phyloP scores from a whole-genome alignment of 805 yeast genomes.

The Yueomyces sinensis region DNA sequence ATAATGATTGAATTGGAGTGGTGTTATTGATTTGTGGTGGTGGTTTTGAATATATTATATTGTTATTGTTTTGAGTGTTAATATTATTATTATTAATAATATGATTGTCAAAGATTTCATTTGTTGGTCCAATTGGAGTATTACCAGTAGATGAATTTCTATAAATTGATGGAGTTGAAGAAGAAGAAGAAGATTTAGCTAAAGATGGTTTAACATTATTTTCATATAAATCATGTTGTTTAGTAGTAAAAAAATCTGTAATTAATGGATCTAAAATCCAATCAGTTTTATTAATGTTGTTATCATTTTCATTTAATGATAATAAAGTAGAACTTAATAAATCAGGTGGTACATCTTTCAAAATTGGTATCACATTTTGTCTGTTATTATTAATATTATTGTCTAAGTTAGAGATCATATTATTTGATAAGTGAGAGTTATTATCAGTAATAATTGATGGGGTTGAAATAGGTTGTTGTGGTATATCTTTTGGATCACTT shows the following conservation, averaged over 20 bases:
- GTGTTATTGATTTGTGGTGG: background rate
- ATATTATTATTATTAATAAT: conserved; percentile 5
- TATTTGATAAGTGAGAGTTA: background rate
- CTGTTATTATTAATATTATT: background rate
- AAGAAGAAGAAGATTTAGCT: background rate
- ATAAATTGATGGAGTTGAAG: background rate
- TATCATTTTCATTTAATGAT: background rate
- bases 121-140: conserved; percentile 4
- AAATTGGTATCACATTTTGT: background rate
- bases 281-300: background rate
- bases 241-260: conserved; percentile 43
- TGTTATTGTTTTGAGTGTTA: conserved; percentile 6
- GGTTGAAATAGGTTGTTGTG: background rate
- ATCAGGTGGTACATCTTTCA: background rate
- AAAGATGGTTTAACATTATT: background rate
- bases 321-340: background rate
- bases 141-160: conserved; percentile 24
- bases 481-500: background rate
- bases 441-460: background rate
- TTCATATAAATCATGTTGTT: conserved; percentile 45
- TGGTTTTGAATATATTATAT: too few species aligned
- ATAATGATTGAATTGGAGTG: too few species aligned
- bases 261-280: conserved; percentile 29
- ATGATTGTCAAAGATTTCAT: background rate
- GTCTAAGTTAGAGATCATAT: background rate